Conservation (phyloP, 2,329 filamentous ascomycete species). For the Stagonosporopsis vannaccii region DNA sequence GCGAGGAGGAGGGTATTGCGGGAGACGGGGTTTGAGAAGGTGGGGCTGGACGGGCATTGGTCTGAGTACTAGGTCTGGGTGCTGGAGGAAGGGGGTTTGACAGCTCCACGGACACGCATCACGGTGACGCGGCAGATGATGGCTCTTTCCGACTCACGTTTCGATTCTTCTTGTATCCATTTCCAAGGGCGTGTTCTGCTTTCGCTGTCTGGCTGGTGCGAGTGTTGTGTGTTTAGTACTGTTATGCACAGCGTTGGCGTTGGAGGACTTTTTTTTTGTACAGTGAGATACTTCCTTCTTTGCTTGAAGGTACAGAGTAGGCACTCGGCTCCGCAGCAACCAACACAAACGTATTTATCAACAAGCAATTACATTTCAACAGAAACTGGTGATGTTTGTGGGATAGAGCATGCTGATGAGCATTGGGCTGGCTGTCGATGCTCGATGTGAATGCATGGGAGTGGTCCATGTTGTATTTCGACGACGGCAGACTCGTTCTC, state of each 20-base stretch:
- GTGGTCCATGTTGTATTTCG: too few relatives aligned
- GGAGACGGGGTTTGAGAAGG: conserved; percentile 39
- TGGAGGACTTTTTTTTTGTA: neutral
- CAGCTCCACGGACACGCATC: too few relatives aligned
- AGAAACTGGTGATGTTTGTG: too few relatives aligned
- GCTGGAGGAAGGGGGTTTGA: too few relatives aligned
- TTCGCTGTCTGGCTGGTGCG: neutral
- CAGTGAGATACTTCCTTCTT: neutral
- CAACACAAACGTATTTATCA: too few relatives aligned
- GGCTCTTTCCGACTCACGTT: too few relatives aligned
- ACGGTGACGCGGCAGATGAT: neutral
- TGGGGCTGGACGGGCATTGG: conserved; percentile 43
- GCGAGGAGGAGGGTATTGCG: conserved; percentile 30
- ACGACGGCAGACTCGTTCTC: too few relatives aligned
- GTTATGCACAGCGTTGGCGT: neutral
- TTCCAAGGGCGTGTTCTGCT: neutral
- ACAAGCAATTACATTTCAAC: too few relatives aligned
- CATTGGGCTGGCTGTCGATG: too few relatives aligned
- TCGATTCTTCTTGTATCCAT: neutral
- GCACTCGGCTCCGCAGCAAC: too few relatives aligned
- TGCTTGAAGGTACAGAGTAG: neutral
- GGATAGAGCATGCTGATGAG: too few relatives aligned
- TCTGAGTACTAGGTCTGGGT: conserved; percentile 32
- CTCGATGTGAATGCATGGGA: too few relatives aligned
- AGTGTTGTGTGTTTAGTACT: neutral